Base-by-base conservation (phyloP, 305 asterid genomes). In the Solanum hybrid region DNA sequence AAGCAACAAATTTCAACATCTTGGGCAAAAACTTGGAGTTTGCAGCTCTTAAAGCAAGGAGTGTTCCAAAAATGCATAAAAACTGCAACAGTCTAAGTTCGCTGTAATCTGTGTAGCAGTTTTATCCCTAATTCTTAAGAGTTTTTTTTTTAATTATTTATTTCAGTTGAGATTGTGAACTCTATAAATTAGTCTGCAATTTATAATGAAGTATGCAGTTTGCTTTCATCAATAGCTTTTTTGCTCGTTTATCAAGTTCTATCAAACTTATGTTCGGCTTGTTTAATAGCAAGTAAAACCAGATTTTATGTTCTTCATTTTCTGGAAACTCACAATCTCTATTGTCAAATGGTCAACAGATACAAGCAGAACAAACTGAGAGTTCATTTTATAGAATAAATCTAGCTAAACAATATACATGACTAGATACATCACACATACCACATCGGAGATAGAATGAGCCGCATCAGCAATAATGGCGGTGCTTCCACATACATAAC, bases 391-490 rank as follows among this genome's bases (percentile, higher is more conserved):
- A 84, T 31, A 31, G 42, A 84, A 51, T 33, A 84, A 84, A 84
- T 57, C 34, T 36, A 89, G 35, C 37, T 42, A 86, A 35, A 31
- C 34, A 67, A 16, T 11, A 36, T 13, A 36, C 8, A 77, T 28
- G 80, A 74, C 34, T 14, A 74, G 33, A 83, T 5, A 81, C 8
- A 29, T 94, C 97, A 83, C 4, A 81, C 11, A 29, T 94, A 97
- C 99, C 98, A 97, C 99, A 91, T 97, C 99, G 42, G 99, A 96
- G 87, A 97, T 37, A 71, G 99, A 96, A 93, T 96, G 99, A 61
- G 98, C 99, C 5, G 99, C 98, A 92, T 97, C 99, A 20, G 99
- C 99, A 87, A 97, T 96, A 57, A 97, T 96, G 42, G 99, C 99
- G 35, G 99, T 96, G 94, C 99, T 97, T 42, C 99, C 99, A 88